Evolutionary conservation across 495 filamentous ascomycete genomes (phyloP).

Genomic region (Neurospora sp.): DNA sequence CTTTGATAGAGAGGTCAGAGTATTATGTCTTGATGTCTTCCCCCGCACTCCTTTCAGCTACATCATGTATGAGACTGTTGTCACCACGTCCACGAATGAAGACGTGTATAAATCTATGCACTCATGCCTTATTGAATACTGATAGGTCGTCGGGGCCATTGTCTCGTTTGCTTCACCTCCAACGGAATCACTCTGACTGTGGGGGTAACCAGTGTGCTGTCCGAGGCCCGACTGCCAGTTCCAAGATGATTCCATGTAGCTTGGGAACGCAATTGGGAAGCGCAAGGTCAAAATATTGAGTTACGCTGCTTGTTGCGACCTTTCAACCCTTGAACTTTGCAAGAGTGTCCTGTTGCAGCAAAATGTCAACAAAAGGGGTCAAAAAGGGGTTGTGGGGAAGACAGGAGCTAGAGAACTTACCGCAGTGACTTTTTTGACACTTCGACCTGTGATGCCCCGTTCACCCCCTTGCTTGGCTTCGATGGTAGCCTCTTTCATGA

Average conservation of each 20-base stretch:
- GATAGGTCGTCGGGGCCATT: neutral
- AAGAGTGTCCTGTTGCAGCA: constrained; percentile 48
- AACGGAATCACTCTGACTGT: neutral
- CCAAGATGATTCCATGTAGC: neutral
- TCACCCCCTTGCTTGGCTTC: constrained; percentile 65
- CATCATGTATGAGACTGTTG: neutral
- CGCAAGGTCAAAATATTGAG: too few relatives aligned
- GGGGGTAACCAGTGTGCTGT: neutral
- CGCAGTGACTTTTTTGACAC: constrained; percentile 66
- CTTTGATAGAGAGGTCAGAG: neutral
- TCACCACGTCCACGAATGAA: neutral
- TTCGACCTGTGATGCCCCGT: constrained; percentile 59
- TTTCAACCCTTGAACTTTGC: constrained; percentile 67
- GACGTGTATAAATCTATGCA: neutral
- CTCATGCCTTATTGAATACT: neutral
- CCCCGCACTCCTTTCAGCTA: neutral
- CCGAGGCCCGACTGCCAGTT: too few relatives aligned
- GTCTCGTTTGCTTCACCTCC: neutral
- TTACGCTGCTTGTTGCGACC: neutral
- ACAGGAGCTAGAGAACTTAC: constrained; percentile 33
- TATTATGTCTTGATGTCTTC: neutral
- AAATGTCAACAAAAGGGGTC: constrained; percentile 5
- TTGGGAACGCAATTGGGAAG: neutral
- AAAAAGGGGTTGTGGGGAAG: neutral
- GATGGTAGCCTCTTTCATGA: constrained; percentile 77